phyloP scores from a whole-genome alignment of 345 rosid genomes.

The Acer saccharum region DNA sequence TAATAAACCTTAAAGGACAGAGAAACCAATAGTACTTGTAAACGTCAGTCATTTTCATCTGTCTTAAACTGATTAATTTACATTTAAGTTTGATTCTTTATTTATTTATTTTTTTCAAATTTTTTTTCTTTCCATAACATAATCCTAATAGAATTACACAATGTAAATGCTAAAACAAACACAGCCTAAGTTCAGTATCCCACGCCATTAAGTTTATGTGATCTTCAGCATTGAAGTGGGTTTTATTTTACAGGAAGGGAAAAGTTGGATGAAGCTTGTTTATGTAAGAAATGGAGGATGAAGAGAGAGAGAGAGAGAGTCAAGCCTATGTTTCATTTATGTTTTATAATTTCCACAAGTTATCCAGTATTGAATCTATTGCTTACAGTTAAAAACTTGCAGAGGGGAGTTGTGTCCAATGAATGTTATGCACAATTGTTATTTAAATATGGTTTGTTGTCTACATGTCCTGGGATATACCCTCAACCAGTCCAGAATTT shows the following conservation, averaged over 20 bases:
- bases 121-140: too few species aligned
- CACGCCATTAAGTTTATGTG: neutral
- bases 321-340: neutral
- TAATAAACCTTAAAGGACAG: neutral
- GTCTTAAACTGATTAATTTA: neutral
- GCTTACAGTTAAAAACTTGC: neutral
- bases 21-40: neutral
- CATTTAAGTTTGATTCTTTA: neutral
- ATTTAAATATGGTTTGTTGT: neutral
- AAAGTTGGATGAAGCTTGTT: neutral
- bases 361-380: neutral
- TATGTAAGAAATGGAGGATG: neutral
- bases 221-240: neutral
- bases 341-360: neutral
- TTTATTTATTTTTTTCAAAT: too few species aligned
- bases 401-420: neutral
- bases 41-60: too few species aligned
- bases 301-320: neutral
- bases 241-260: neutral
- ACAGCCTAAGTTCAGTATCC: neutral
- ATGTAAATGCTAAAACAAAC: neutral
- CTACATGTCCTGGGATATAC: neutral
- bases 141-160: neutral
- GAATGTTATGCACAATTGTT: neutral
- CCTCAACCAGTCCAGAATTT: neutral